Evolutionary conservation across 306 rosid species (phyloP).

Genomic region (Vigna mungo): DNA sequence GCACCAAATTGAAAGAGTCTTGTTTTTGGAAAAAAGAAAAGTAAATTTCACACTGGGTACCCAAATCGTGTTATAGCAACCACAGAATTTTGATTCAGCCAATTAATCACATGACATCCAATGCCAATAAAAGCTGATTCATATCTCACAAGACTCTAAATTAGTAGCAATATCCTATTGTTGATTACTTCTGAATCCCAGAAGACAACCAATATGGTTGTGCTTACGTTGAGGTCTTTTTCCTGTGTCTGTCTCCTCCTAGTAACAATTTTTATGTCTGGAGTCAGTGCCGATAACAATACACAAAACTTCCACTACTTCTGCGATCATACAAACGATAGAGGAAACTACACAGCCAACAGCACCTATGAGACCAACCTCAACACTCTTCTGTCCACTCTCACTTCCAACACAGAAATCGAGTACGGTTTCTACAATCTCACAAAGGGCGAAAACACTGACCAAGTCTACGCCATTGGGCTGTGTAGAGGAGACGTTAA

Average conservation of each 20-base stretch:
- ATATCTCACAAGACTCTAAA: too few relatives aligned
- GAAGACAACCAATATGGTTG: not conserved
- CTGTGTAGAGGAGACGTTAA: constrained; percentile 59
- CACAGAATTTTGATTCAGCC: not conserved
- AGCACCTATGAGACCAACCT: constrained; percentile 53
- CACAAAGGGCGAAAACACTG: constrained; percentile 38
- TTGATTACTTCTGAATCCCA: not conserved
- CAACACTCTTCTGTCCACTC: constrained; percentile 46
- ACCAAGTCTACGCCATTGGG: constrained; percentile 20
- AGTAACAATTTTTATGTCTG: not conserved
- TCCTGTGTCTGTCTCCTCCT: not conserved
- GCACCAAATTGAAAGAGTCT: not conserved
- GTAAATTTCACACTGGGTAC: not conserved
- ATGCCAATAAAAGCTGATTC: not conserved
- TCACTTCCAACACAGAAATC: constrained; percentile 24
- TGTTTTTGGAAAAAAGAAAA: not conserved
- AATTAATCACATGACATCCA: not conserved
- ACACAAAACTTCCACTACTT: not conserved
- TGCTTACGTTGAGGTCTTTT: not conserved
- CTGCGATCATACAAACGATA: not conserved
- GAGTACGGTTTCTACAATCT: constrained; percentile 45
- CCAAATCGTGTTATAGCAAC: not conserved
- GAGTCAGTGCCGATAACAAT: not conserved
- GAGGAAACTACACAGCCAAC: constrained; percentile 9
- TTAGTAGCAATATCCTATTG: not conserved